Evolutionary conservation across 2,329 filamentous ascomycete species (phyloP), one percentile per base, ranked within the genome.

Genomic region (Ophiostoma sp.): DNA sequence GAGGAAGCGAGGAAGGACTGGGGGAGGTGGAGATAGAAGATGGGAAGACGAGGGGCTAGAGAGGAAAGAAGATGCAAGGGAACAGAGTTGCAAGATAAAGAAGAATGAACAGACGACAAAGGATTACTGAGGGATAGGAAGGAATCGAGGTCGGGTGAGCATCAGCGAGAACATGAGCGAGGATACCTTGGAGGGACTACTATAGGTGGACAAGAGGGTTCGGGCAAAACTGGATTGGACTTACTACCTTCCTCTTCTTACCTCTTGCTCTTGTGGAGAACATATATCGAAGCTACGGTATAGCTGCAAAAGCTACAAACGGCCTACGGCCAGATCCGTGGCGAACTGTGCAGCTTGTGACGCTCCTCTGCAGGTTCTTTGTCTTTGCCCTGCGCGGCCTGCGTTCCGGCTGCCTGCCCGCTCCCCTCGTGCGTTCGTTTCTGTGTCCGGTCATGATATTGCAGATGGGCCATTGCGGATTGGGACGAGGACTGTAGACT

Each of bases 271-370:
- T 66, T 36, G 61, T 66, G 61, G 61, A 25, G 61, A 28, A n/a
- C 22, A 25, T 25, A 42, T 28, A 12, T 25, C n/a, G 22, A 45
- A 66, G 36, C 36, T 28, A 66, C 36, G n/a, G 61, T 28, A 22
- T 52, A 68, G 64, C 64, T 68, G n/a, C 64, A 68, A 48, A 7
- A 68, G 64, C 64, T 33, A n/a, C 64, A 25, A 42, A 33, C 64
- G 31, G 36, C n/a, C 61, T 33, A 17, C 45, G 66, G 45, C 45
- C 66, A 69, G 25, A 69, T 52, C 66, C 42, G 66, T 50, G 45
- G 66, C 28, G 4, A 69, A 25, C 45, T 19, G 22, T 69, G 45
- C 45, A 69, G 45, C 66, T 25, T 36, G 28, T 25, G 61, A 66
- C 63, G 39, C 22, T 9, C 39, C 22, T 63, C 5, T 63, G 57